These are phyloP conservation scores for Candida vaughaniae DNA, from an alignment of 805 yeast genomes.

Conservation along the genomic window DNA sequence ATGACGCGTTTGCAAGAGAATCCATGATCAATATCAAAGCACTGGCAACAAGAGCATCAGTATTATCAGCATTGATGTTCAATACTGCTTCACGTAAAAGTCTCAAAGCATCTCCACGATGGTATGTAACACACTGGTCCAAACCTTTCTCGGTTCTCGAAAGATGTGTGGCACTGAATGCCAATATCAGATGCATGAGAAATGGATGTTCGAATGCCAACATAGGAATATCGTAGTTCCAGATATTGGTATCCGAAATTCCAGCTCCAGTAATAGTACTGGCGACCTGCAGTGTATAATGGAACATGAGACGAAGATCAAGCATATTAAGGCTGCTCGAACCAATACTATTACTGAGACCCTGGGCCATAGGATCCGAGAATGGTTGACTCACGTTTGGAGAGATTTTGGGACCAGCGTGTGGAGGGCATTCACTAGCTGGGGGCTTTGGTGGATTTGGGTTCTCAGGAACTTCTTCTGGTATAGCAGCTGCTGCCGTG, in stretches of 20 bases:
- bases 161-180: conserved; percentile 90
- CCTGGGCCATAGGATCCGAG: conserved; percentile 12
- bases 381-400: conserved; percentile 14
- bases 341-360: conserved; percentile 3
- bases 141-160: conserved; percentile 73
- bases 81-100: conserved; percentile 82
- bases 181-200: conserved; percentile 87
- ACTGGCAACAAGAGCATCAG: conserved; percentile 91
- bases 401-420: conserved; percentile 9
- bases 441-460: not conserved
- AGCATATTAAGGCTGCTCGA: conserved; percentile 51
- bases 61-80: conserved; percentile 77
- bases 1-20: conserved; percentile 85
- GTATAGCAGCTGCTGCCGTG: not conserved
- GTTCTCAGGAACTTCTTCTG: not conserved
- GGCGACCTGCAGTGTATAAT: conserved; percentile 82
- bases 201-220: conserved; percentile 86
- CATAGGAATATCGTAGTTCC: conserved; percentile 87
- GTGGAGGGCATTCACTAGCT: not conserved
- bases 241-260: conserved; percentile 77
- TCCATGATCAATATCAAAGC: conserved; percentile 90
- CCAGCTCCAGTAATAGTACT: conserved; percentile 89
- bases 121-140: conserved; percentile 80
- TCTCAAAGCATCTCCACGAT: conserved; percentile 82
- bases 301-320: conserved; percentile 82